Conservation (phyloP, 495 filamentous ascomycete species). For the Hypoxylon subgilvum region DNA sequence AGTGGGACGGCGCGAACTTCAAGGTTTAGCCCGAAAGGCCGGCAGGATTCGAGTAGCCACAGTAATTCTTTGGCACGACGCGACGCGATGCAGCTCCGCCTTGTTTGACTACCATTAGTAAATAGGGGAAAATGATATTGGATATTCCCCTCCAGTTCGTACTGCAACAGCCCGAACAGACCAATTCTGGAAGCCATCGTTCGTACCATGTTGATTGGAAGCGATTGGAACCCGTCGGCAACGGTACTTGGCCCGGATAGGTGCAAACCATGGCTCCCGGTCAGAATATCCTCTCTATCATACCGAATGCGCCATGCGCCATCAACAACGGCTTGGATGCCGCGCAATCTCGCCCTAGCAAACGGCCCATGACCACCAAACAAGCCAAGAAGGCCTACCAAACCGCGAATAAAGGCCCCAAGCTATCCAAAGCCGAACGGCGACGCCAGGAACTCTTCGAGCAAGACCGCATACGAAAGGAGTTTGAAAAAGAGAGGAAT, state of each 20-base stretch:
- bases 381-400: constrained; percentile 50
- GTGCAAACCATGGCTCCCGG: constrained; percentile 33
- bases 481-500: constrained; percentile 52
- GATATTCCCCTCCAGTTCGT: not conserved
- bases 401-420: constrained; percentile 41
- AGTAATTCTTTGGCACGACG: constrained; percentile 2
- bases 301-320: constrained; percentile 37
- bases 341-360: constrained; percentile 4
- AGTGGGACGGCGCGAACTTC: constrained; percentile 10
- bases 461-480: constrained; percentile 51
- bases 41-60: no score
- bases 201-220: constrained; percentile 18
- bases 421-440: constrained; percentile 49
- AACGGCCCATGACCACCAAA: constrained; percentile 54
- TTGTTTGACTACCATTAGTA: no score
- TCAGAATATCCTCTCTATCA: constrained; percentile 43
- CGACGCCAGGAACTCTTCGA: constrained; percentile 50
- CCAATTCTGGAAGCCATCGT: no score
- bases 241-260: constrained; percentile 5
- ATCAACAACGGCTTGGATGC: constrained; percentile 27
- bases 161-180: not conserved
- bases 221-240: not conserved
- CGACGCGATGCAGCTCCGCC: constrained; percentile 10
- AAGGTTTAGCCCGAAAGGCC: not conserved
- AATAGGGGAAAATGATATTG: no score